phyloP scores from a whole-genome alignment of 106 monocot genomes.

The Chionographis japonica region DNA sequence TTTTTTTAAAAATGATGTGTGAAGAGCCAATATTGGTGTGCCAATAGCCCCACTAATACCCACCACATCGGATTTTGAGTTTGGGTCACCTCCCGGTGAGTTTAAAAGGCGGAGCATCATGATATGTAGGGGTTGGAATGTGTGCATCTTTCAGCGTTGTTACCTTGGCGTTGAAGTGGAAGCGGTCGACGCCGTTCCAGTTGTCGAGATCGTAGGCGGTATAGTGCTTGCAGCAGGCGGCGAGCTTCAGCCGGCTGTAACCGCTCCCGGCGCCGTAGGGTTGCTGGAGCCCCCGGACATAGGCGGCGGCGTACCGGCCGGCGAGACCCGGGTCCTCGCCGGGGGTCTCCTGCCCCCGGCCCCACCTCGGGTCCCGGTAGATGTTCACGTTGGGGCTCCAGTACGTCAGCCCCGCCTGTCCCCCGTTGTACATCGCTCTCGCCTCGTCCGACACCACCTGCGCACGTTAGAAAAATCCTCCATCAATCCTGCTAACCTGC shows the following conservation, averaged over 20 bases:
- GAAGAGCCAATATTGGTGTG: no score
- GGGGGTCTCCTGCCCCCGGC: conserved; percentile 66
- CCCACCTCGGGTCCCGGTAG: conserved; percentile 70
- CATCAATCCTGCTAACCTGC: no score
- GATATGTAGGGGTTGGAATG: background rate
- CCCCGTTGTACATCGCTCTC: conserved; percentile 61
- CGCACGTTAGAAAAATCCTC: background rate
- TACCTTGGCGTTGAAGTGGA: conserved; percentile 81
- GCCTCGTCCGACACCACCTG: conserved; percentile 59
- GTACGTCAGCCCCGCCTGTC: conserved; percentile 55
- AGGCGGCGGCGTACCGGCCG: conserved; percentile 34
- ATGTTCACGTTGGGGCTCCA: conserved; percentile 75
- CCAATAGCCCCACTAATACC: no score
- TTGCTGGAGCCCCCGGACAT: conserved; percentile 80
- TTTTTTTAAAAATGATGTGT: no score
- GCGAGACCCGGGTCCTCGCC: conserved; percentile 55
- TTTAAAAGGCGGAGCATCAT: no score
- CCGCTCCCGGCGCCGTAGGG: conserved; percentile 21
- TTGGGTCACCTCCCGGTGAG: no score
- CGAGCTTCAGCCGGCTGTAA: conserved; percentile 44
- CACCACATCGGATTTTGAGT: no score
- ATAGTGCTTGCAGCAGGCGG: conserved; percentile 95
- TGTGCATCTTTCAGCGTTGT: no score
- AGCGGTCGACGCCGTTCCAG: conserved; percentile 58
- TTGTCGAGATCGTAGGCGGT: conserved; percentile 93